Evolutionary conservation across 2,329 filamentous ascomycete species (phyloP), one percentile per base, ranked within the genome.

Genomic region (Ceratocystis diversiconidia): DNA sequence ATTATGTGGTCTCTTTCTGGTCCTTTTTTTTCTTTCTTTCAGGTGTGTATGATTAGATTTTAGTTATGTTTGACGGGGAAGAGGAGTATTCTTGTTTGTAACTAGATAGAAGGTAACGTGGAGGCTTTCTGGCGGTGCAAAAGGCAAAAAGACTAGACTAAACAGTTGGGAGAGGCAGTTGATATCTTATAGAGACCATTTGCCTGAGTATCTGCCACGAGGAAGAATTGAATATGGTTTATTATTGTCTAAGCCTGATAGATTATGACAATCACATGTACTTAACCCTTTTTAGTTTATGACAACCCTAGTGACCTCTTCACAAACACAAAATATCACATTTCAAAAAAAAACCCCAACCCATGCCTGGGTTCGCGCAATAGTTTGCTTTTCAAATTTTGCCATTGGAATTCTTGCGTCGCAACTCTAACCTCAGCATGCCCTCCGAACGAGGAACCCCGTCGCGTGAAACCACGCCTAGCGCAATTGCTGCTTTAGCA

Each of bases 381-480:
- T 48, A 1, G 2, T 19, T 50, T 50, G 10, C 48, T 12, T 7
- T 10, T 52, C 15, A 7, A 15, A 41, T 19, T 62, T 46, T 22
- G 28, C 43, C 48, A 7, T 41, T 25, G n/a, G 2, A 15, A 36
- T 15, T 30, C 17, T 19, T 6, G 2, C 1, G 28, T 22, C 15
- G 5, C 25, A 17, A 41, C 12, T 55, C 10, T 15, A 17, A 44
- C 28, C 28, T 32, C 25, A 43, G 22, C 19, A 65, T 65, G 63
- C 32, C 19, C 12, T 61, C 63, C 15, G 63, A 65, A n/a, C 63
- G 63, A 65, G 63, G 32, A 36, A 65, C 36, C 25, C 67, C 67
- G 44, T 66, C 62, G 43, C 52, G 64, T 32, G 63, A 65, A 61
- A 32, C 63, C 17, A 65, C 63, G 7, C 63, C 63, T 8, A 57